Percentiles rank a stretch among this genome's conserved stretches.
phyloP scores from a whole-genome alignment of 805 yeast genomes.

The Blastobotrys terrestris region DNA sequence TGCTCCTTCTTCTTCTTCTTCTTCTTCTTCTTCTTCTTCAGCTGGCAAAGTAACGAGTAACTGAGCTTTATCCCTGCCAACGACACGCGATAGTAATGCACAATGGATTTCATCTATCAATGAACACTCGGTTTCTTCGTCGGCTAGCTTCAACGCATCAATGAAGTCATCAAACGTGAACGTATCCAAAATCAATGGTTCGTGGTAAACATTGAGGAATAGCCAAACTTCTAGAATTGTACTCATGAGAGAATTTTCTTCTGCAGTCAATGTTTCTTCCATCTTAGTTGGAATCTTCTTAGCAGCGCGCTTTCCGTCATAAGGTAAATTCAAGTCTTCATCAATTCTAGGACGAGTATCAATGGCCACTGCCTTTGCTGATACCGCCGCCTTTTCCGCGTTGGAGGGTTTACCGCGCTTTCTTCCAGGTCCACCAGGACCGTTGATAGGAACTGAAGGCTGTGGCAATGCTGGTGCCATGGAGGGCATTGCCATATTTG shows the following conservation, averaged over 20 bases:
- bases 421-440: background rate
- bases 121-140: constrained; percentile 41
- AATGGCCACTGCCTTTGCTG: constrained; percentile 7
- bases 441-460: background rate
- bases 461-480: background rate
- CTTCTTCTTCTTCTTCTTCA: constrained; percentile 24
- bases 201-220: constrained; percentile 64
- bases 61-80: constrained; percentile 39
- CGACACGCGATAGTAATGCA: constrained; percentile 50
- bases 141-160: constrained; percentile 48
- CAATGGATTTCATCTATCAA: constrained; percentile 65
- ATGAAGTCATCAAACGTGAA: constrained; percentile 76
- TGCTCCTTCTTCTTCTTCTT: constrained; percentile 24
- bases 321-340: constrained; percentile 9
- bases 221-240: constrained; percentile 58
- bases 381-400: too few species aligned
- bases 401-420: background rate
- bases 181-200: constrained; percentile 57
- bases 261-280: constrained; percentile 6
- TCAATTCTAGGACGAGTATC: constrained; percentile 7
- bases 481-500: background rate
- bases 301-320: background rate
- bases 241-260: constrained; percentile 19
- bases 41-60: constrained; percentile 29
- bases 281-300: constrained; percentile 10